Conservation (phyloP, 371 early-diverging fungal species). For the Rhizopus microsporus region DNA sequence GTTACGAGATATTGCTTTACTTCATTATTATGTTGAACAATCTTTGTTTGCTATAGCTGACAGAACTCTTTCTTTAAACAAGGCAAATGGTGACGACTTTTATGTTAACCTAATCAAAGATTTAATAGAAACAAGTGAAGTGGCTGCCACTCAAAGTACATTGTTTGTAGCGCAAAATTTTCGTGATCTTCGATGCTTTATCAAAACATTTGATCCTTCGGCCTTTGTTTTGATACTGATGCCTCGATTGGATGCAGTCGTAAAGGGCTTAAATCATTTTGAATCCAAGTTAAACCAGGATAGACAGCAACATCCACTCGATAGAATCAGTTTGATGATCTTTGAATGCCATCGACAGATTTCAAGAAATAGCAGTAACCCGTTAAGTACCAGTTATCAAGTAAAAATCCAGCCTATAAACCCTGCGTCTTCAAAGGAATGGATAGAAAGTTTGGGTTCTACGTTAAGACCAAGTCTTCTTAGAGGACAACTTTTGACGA, state of each 20-base stretch:
- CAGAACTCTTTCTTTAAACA: slow-evolving; percentile 49
- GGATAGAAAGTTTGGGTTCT: slow-evolving; percentile 22
- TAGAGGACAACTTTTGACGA: slow-evolving; percentile 16
- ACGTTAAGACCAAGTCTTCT: slow-evolving; percentile 27
- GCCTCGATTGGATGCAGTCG: slow-evolving; percentile 56
- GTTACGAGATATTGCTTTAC: slow-evolving; percentile 44
- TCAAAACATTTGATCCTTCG: slow-evolving; percentile 62
- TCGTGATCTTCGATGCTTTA: slow-evolving; percentile 64
- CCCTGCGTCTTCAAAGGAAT: slow-evolving; percentile 14
- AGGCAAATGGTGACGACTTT: slow-evolving; percentile 41
- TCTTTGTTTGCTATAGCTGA: slow-evolving; percentile 50
- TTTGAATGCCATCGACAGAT: slow-evolving; percentile 58
- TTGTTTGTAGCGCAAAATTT: slow-evolving; percentile 26
- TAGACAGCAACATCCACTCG: slow-evolving; percentile 6
- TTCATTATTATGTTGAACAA: slow-evolving; percentile 60
- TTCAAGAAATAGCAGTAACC: slow-evolving; percentile 3
- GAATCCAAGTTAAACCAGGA: neutral
- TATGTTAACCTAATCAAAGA: slow-evolving; percentile 27
- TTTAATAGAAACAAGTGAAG: slow-evolving; percentile 22
- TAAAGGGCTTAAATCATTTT: slow-evolving; percentile 33
- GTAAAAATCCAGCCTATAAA: slow-evolving; percentile 21
- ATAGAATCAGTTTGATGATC: slow-evolving; percentile 35
- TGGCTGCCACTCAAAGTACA: slow-evolving; percentile 25
- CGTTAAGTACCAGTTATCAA: neutral
- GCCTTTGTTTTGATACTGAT: slow-evolving; percentile 61